Base-by-base conservation (phyloP, 2,329 filamentous ascomycete genomes). In the Neofusicoccum cordaticola region DNA sequence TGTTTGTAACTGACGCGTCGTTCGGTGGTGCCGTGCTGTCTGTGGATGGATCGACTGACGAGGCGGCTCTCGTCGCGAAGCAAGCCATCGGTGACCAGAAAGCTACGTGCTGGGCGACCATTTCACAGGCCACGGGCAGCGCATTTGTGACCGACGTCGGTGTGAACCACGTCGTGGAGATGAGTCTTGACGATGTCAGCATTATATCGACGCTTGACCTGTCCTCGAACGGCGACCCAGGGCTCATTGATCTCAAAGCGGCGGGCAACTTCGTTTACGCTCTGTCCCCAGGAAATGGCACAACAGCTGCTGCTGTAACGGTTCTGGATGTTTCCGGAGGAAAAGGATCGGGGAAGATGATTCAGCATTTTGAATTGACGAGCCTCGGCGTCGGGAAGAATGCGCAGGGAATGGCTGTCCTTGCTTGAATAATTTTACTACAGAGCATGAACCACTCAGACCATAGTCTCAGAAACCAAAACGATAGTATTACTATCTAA, bases 111-210 rank as follows among this genome's bases (percentile, higher is more conserved):
- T 89, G 86, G 86, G 80, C 77, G 0, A 77, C 84, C 0, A 76
- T 87, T 45, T 84, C 83, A 0, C 65, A 74, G 0, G 71, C 74
- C 0, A 85, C 83, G 0, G 74, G 78, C 7, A 84, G 80, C 0
- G 84, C 82, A 0, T 90, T 86, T 65, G 84, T 89, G 3, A 84
- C 85, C 0, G 87, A 89, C 67, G 84, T 83, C 0, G 81, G 65
- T 0, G 68, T 75, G 2, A 83, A 86, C 69, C 78, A 81, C 3
- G 69, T 90, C 0, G 80, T 88, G 0, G 85, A 89, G 74, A 83
- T 89, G 77, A 82, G 82, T 47, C 51, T 75, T 0, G 64, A 70
- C 0, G 80, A 85, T 65, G 85, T 84, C 0, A 79, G 75, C 9
- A 76, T 88, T 9, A 51, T 84, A 2, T 71, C 70, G 0, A 68